These are phyloP conservation scores for Eremothecium sinecaudum DNA, from an alignment of 1,139 yeast species.

Conservation along the genomic window DNA sequence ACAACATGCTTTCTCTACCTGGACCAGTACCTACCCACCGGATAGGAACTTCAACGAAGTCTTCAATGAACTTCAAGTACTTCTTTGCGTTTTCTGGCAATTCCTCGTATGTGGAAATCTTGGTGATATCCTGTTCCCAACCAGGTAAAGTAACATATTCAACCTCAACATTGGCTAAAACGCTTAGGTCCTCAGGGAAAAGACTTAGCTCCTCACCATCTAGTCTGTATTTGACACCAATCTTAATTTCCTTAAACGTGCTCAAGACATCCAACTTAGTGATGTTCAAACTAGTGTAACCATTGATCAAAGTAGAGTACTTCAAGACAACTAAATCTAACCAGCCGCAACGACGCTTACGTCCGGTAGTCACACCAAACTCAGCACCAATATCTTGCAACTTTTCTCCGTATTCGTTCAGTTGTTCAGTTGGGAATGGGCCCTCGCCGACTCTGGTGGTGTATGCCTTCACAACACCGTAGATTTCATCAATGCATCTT, in stretches of 20 bases:
- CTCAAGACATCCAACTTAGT: slow-evolving; percentile 94
- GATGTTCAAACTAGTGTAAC: slow-evolving; percentile 87
- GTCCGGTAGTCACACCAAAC: slow-evolving; percentile 96
- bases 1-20: slow-evolving; percentile 77
- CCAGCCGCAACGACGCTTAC: slow-evolving; percentile 99
- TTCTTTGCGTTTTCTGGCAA: slow-evolving; percentile 82
- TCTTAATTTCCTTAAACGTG: slow-evolving; percentile 74
- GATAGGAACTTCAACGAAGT: slow-evolving; percentile 71
- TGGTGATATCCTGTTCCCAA: slow-evolving; percentile 81
- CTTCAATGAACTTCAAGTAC: slow-evolving; percentile 78
- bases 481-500: slow-evolving; percentile 60
- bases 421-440: slow-evolving; percentile 97
- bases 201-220: slow-evolving; percentile 64
- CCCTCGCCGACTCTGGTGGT: slow-evolving; percentile 99
- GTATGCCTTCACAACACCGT: slow-evolving; percentile 97
- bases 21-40: slow-evolving; percentile 99
- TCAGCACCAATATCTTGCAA: slow-evolving; percentile 91
- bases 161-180: slow-evolving; percentile 81
- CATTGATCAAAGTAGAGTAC: slow-evolving; percentile 84
- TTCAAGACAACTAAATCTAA: slow-evolving; percentile 89
- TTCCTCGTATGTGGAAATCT: slow-evolving; percentile 57
- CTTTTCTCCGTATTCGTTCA: slow-evolving; percentile 76
- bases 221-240: slow-evolving; percentile 72
- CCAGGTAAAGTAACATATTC: slow-evolving; percentile 87
- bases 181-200: slow-evolving; percentile 87